Base-by-base conservation (phyloP, 202 grass and related monocot genomes). In the Zoysia matrella region DNA sequence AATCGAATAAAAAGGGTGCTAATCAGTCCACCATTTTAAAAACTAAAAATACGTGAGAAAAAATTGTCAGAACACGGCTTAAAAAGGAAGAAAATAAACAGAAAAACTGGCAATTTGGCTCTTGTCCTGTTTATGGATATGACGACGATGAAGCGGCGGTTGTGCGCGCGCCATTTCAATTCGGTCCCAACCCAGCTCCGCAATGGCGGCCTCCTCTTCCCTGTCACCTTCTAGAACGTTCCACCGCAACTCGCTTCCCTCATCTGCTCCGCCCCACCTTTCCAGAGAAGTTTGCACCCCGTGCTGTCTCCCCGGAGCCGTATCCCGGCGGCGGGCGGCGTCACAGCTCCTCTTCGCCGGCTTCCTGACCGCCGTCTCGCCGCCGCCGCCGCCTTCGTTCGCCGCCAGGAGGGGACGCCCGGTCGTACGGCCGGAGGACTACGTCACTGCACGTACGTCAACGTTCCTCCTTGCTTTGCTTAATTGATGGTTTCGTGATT, bases 361-460 rank as follows among this genome's bases (percentile, higher is more conserved):
- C 6, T 60, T 91, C 77, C 44, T 91, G 11, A 85, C 73, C n/a
- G 49, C 80, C 69, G 62, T 83, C 85, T 75, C 87, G 54, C 76
- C 75, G 52, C 78, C 49, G 58, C 91, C 91, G 22, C 22, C 22
- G 22, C 22, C 22, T 10, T 88, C 90, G 40, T 80, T 83, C 6
- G 92, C 95, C 14, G 90, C 88, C 11, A 85, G 91, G 75, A 90
- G 90, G 80, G 89, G 82, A 18, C 86, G 95, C 67, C 84, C 69
- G 81, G 80, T 14, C 53, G 79, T 98, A 3, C 52, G 79, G 46
- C 85, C 52, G 30, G 90, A 92, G 77, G 86, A 95, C 6, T 98
- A 91, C 73, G 39, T 11, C 39, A 87, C 90, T 60, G 69, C 89
- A 71, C 77, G 95, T 95, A 80, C 71, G 92, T 89, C 42, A 7